Conservation (phyloP, 352 stramenopile species). For the Saprolegnia parasitica region DNA sequence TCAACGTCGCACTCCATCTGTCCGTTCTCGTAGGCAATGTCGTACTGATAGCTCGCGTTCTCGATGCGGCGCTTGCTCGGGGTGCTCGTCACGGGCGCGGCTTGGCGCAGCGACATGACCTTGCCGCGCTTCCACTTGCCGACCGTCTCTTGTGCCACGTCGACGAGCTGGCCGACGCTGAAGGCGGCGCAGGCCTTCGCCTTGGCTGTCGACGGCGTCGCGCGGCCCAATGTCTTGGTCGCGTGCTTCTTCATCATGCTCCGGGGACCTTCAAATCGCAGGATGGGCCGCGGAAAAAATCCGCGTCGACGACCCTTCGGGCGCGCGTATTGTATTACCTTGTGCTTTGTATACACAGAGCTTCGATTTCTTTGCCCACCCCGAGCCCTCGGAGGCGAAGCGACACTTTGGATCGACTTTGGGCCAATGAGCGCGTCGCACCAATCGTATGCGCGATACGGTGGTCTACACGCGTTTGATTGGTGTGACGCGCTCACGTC, state of each 20-base stretch:
- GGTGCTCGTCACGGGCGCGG: background rate
- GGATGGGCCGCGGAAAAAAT: background rate
- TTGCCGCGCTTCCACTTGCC: slow-evolving; percentile 29
- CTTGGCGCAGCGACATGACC: slow-evolving; percentile 3
- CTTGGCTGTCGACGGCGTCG: background rate
- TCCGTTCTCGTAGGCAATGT: slow-evolving; percentile 24
- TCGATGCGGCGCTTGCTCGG: slow-evolving; percentile 2
- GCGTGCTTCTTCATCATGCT: slow-evolving; percentile 7
- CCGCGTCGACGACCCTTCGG: slow-evolving; percentile 9
- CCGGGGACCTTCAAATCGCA: slow-evolving; percentile 4
- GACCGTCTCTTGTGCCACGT: slow-evolving; percentile 23
- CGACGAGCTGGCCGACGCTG: slow-evolving; percentile 17
- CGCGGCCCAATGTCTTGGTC: background rate
- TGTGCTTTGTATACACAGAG: background rate
- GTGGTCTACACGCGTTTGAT: too few relatives aligned
- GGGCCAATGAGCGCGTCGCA: background rate
- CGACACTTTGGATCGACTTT: slow-evolving; percentile 1
- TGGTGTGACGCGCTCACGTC: too few relatives aligned
- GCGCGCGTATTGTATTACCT: too few relatives aligned
- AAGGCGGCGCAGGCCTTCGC: background rate
- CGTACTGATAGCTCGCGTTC: slow-evolving; percentile 10
- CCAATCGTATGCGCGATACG: too few relatives aligned
- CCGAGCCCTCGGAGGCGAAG: slow-evolving; percentile 5
- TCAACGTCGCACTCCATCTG: slow-evolving; percentile 29
- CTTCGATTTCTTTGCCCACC: background rate